Base-by-base conservation (phyloP, 768 basidiomycete genomes). In the Rhizopogon vulgaris region DNA sequence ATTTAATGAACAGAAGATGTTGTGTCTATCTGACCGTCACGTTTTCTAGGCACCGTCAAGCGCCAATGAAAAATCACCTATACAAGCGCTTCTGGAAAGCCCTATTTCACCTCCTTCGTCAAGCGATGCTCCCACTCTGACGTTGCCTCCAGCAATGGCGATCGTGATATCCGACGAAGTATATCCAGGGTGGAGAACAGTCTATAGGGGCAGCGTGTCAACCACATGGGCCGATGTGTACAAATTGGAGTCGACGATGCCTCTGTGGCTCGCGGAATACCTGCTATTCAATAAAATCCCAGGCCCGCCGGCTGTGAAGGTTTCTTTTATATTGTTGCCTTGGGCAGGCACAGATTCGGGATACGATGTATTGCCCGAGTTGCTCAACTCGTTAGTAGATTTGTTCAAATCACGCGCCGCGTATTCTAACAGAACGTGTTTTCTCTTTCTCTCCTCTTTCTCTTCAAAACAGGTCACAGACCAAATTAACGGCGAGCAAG, bases 301-400 rank as follows among this genome's bases (percentile, higher is more conserved):
- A 12, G 57, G 76, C 25, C 61, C 74, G 0, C 78, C 82, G 14
- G 72, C 78, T 5, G 72, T 78, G 48, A 99, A 98, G 72, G 64
- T 97, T 40, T 90, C 92, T 59, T 99, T 98, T 64, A 81, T 95
- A 17, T 69, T 99, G 36, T 72, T 94, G 55, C 93, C 94, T 1
- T 89, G 81, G 79, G 72, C 69, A 2, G 77, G 71, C 53, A 78
- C 79, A 53, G 80, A 84, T 48, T 74, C 78, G 0, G 75, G 74
- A 27, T 75, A 68, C 27, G 79, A 87, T 54, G 73, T 75, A 55
- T 67, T 96, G 37, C 90, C 90, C 0, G 90, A 91, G 59, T 70
- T 97, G 51, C 74, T 95, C 52, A 91, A 90, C 63, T 83, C 84
- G 94, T 95, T 61, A 63, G 90, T 79, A 6, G 32, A 12, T 37